Base-by-base conservation (phyloP, 106 monocot species). In the Acanthochlamys bracteata region DNA sequence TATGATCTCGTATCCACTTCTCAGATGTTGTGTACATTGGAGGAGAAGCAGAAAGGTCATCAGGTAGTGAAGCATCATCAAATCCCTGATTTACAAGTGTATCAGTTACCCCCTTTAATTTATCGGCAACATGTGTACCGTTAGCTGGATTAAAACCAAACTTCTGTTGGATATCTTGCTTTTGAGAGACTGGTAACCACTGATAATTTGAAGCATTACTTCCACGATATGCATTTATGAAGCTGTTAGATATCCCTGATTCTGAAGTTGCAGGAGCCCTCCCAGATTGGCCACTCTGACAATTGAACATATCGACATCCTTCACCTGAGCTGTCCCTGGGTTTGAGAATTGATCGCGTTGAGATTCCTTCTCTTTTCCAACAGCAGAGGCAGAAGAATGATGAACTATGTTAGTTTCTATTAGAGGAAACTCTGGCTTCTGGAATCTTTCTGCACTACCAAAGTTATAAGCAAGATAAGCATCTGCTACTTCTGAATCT, bases 21-120 rank as follows among this genome's bases (percentile, higher is more conserved):
- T 99, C 98, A 41, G 72, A 79, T 16, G 86, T 92, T 17, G 88
- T 83, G 57, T 83, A 86, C 64, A 82, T 89, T 24, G 92, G 92
- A 73, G 88, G 81, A 64, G 88, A 81, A 62, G 68, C 1, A 26
- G 70, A 67, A 17, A 74, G 61, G 27, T 81, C 78, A 66, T 71
- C 52, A 8, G 68, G 42, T 53, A 61, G 74, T 16, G 63, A 75
- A 15, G 67, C 60, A 47, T 79, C 69, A 66, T 70, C 86, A 15
- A 92, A 85, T 55, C 81, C 88, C 65, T 72, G 71, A 17, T 81
- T 84, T 72, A 20, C 53, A 63, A 67, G 73, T 70, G 79, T 83
- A 8, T 84, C 84, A 17, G 63, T 24, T 39, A 73, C 23, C 53
- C 41, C 64, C 23, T 53, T 62, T 42, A 67, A 77, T 39, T 67